A percentile compares a stretch with the other conserved stretches of the same genome.
phyloP scores from a whole-genome alignment of 192 early-diverging fungal genomes.

The Dissophora globulifera region DNA sequence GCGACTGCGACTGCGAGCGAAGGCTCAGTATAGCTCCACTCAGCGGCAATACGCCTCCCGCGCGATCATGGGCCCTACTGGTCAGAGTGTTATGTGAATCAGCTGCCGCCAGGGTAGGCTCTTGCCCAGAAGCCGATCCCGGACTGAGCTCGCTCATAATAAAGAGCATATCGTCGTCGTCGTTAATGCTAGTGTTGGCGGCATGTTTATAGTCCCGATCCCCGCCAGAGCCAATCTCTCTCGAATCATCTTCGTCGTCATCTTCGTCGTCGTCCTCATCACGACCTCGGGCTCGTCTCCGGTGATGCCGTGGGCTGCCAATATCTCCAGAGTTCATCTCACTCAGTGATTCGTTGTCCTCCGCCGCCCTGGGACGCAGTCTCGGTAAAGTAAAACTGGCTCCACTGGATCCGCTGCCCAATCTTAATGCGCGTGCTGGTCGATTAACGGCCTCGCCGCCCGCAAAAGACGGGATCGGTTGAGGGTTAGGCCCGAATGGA shows the following conservation, averaged over 20 bases:
- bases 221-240: neutral
- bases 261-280: slow-evolving; percentile 9
- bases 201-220: slow-evolving; percentile 4
- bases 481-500: slow-evolving; percentile 16
- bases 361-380: slow-evolving; percentile 22
- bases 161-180: slow-evolving; percentile 52
- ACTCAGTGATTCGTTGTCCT: slow-evolving; percentile 41
- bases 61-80: neutral
- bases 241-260: slow-evolving; percentile 21
- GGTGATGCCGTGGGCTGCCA: neutral
- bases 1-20: slow-evolving; percentile 45
- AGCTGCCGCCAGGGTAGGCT: neutral
- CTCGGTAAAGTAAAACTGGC: slow-evolving; percentile 29
- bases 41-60: slow-evolving; percentile 22
- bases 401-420: slow-evolving; percentile 38
- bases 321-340: slow-evolving; percentile 20
- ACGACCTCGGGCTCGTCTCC: neutral
- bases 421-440: slow-evolving; percentile 9
- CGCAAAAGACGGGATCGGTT: slow-evolving; percentile 23
- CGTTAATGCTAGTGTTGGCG: slow-evolving; percentile 33
- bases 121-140: slow-evolving; percentile 25
- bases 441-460: slow-evolving; percentile 10
- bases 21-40: slow-evolving; percentile 26
- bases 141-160: slow-evolving; percentile 50
- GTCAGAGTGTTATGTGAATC: too few species aligned